Conservation (phyloP, 164 flowering plant species). For the grape (Vitis vinifera) region DNA sequence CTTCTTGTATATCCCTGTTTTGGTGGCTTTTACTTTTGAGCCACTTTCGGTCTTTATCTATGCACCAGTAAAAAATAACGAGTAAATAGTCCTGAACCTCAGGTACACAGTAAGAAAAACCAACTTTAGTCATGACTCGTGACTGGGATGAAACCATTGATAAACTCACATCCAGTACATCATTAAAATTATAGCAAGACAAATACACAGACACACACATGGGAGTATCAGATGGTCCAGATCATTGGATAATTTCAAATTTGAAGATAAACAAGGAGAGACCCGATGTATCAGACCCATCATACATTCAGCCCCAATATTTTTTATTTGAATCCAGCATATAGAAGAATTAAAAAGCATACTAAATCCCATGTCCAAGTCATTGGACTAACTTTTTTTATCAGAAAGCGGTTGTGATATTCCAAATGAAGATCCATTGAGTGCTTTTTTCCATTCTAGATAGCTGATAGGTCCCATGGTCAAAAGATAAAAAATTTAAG, state of each 20-base stretch:
- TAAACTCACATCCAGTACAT: not conserved
- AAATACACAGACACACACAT: not conserved
- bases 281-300: no score
- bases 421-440: no score
- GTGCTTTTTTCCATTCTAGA: no score
- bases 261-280: no score
- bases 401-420: no score
- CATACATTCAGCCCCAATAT: no score
- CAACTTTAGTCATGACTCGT: not conserved
- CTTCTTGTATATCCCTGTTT: slow-evolving; percentile 87
- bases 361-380: no score
- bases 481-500: no score
- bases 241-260: not conserved
- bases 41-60: slow-evolving; percentile 92
- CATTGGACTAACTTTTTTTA: no score
- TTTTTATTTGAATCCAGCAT: no score
- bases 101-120: not conserved
- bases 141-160: not conserved
- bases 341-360: no score
- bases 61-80: slow-evolving; percentile 3
- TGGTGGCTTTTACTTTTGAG: slow-evolving; percentile 61
- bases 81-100: not conserved
- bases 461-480: no score
- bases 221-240: not conserved
- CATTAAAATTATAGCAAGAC: not conserved